Evolutionary conservation across 2,329 filamentous ascomycete species (phyloP).

Genomic region (Neonectria neomacrospora): DNA sequence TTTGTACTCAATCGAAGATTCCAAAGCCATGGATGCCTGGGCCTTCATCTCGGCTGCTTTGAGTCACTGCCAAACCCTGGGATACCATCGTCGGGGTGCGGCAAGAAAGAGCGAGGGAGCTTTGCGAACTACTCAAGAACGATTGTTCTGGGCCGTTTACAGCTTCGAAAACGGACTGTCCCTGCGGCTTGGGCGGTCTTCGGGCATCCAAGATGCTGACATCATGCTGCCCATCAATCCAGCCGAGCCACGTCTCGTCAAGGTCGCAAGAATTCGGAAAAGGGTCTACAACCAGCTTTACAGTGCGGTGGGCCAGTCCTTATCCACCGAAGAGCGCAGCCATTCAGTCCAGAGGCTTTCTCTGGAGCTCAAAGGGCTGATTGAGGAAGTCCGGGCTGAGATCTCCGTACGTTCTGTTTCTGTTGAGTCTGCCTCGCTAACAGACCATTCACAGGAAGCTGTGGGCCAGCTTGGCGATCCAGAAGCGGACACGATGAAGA

Average conservation of each 20-base stretch:
- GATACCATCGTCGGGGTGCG: constrained; percentile 44
- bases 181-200: constrained; percentile 49
- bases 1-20: constrained; percentile 49
- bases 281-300: constrained; percentile 50
- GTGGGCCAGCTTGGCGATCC: not conserved
- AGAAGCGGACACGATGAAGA: constrained; percentile 41
- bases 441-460: constrained; percentile 12
- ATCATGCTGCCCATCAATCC: constrained; percentile 39
- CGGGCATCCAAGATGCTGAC: constrained; percentile 49
- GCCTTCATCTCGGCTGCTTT: constrained; percentile 51
- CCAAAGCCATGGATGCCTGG: constrained; percentile 48
- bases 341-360: constrained; percentile 12
- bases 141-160: constrained; percentile 52
- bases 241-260: constrained; percentile 33
- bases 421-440: not conserved
- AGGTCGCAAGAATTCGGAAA: constrained; percentile 45
- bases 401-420: constrained; percentile 25
- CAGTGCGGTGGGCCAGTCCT: constrained; percentile 35
- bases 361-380: constrained; percentile 19
- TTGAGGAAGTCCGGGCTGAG: constrained; percentile 27
- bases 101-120: not conserved
- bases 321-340: not conserved
- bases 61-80: constrained; percentile 48
- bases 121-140: not conserved
- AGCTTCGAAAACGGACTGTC: constrained; percentile 51